Conservation (phyloP, 257 asterid species). For the Jacaranda mimosifolia region DNA sequence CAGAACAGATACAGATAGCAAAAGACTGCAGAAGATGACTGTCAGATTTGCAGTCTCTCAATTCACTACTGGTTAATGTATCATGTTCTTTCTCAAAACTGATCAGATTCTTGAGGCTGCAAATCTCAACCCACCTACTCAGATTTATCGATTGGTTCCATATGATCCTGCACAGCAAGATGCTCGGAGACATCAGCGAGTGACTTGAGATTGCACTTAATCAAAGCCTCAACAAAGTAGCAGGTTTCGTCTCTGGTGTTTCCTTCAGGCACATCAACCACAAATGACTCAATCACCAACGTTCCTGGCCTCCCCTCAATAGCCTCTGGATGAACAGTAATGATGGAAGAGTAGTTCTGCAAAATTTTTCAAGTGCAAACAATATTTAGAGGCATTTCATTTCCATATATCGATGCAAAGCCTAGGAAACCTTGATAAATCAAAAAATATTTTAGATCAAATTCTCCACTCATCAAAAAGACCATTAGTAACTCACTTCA, state of each 20-base stretch:
- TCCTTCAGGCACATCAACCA: slow-evolving; percentile 89
- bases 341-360: slow-evolving; percentile 84
- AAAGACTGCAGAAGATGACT: slow-evolving; percentile 42
- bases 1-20: slow-evolving; percentile 37
- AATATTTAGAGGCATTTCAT: background rate
- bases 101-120: slow-evolving; percentile 32
- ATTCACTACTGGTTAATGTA: slow-evolving; percentile 44
- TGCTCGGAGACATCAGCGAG: slow-evolving; percentile 86
- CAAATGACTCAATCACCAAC: slow-evolving; percentile 82
- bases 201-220: slow-evolving; percentile 89
- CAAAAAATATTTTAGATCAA: too few species aligned
- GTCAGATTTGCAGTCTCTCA: slow-evolving; percentile 50
- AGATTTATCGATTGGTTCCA: slow-evolving; percentile 58
- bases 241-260: slow-evolving; percentile 87
- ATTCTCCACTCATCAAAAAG: too few species aligned
- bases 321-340: slow-evolving; percentile 79
- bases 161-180: slow-evolving; percentile 68
- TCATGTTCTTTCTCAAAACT: slow-evolving; percentile 27
- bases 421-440: background rate
- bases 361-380: background rate
- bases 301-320: slow-evolving; percentile 86
- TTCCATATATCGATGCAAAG: background rate
- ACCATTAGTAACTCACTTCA: too few species aligned
- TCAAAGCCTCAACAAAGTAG: slow-evolving; percentile 82
- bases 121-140: slow-evolving; percentile 15